phyloP scores from a whole-genome alignment of 148 eudicot genomes.

The Chenopodium formosanum region DNA sequence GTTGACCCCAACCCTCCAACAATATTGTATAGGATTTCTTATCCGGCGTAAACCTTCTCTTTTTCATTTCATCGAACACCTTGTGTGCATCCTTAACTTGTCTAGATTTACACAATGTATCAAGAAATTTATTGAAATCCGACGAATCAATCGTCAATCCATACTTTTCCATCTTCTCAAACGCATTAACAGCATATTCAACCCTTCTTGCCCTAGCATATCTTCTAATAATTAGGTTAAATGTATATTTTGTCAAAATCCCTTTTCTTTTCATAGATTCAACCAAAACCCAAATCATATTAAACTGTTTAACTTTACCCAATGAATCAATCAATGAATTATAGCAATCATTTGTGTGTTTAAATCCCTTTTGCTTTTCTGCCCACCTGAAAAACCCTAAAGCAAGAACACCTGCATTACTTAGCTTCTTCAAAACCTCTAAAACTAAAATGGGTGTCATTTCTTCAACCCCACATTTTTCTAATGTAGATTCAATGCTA shows the following conservation, averaged over 20 bases:
- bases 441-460: constrained; percentile 44
- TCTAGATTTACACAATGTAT: constrained; percentile 59
- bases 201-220: constrained; percentile 72
- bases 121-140: constrained; percentile 68
- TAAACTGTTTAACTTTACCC: constrained; percentile 86
- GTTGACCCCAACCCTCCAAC: constrained; percentile 85
- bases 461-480: constrained; percentile 27
- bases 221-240: constrained; percentile 61
- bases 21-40: constrained; percentile 64
- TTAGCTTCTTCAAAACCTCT: constrained; percentile 58
- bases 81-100: constrained; percentile 65
- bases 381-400: constrained; percentile 81
- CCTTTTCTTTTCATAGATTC: constrained; percentile 58
- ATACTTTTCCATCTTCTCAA: constrained; percentile 63
- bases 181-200: constrained; percentile 63
- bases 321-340: constrained; percentile 68
- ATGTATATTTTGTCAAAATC: constrained; percentile 54
- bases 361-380: constrained; percentile 59
- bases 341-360: constrained; percentile 49
- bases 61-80: constrained; percentile 75
- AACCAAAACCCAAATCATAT: constrained; percentile 57
- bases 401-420: constrained; percentile 71
- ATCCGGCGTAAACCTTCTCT: constrained; percentile 56
- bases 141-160: constrained; percentile 53
- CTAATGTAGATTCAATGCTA: constrained; percentile 38